Evolutionary conservation across 2,329 filamentous ascomycete species (phyloP), one percentile per base, ranked within the genome.

Genomic region (Alternaria consortialis): DNA sequence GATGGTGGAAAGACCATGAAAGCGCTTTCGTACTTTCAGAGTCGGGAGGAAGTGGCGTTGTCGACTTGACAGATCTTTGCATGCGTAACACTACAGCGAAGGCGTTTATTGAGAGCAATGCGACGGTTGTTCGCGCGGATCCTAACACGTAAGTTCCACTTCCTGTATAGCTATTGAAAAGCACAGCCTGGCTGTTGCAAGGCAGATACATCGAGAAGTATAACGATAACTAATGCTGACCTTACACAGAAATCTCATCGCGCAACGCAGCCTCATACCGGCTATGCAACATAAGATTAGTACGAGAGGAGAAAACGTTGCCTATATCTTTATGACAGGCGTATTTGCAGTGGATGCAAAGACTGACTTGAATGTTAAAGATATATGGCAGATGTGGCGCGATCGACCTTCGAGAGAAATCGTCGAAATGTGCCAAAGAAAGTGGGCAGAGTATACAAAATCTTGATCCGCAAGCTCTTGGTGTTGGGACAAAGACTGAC

Each of bases 261-360:
- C 70, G 73, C 75, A 76, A 50, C 62, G 75, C 13, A 75, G 72
- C 2, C 53, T 76, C n/a, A 76, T 77, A 15, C 75, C 74, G 1
- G 72, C 65, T 1, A 31, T 73, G 36, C 36, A 17, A 37, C 36
- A 37, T 0, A n/a, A 37, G n/a, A 3, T 17, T 5, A n/a, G 15
- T 0, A 15, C 15, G 8, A 3, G 17, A 17, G 36, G 36, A n/a
- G 36, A 37, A n/a, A 1, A 2, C 7, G 1, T 37, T 17, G 15
- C n/a, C 15, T 37, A 4, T 37, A n/a, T 3, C 7, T 37, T 37
- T n/a, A 1, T 37, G 15, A 37, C 36, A 1, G 36, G 36, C 15
- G 36, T 37, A 2, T 37, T 37, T n/a, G 36, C n/a, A 7, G 15
- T 37, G n/a, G 36, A 37, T n/a, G 36, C 36, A 7, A 0, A 15